Evolutionary conservation across 2,329 filamentous ascomycete species (phyloP), one percentile per base, ranked within the genome.

Genomic region (Stemphylium lycopersici): DNA sequence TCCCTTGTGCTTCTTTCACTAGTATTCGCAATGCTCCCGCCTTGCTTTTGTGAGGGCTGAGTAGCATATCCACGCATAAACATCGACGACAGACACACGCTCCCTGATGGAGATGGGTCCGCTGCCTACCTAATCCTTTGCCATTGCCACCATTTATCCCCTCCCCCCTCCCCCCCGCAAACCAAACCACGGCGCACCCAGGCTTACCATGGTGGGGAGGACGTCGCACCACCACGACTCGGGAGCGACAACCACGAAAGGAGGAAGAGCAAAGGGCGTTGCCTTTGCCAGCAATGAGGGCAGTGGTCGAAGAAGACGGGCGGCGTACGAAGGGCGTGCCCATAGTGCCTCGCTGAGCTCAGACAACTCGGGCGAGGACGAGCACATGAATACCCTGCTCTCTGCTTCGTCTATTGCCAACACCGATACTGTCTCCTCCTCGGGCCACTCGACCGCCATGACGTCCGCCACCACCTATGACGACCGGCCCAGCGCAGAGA

Each of bases 391-490:
- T 48, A 67, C 66, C 12, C 63, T 70, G 45, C 63, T 69, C 32
- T 72, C 70, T 6, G 69, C 70, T 37, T 69, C 68, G n/a, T 72
- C 69, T 6, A 58, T 68, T 5, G 67, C 57, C 15, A 63, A 66
- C 43, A 62, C 62, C 18, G 67, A 68, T 51, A 64, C 68, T 10
- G 59, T 68, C n/a, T 68, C 71, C 12, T 69, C 69, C 31, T 68
- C 62, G 4, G 68, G 55, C 42, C 53, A 68, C 36, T 74, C 71
- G 50, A 74, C 72, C 11, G 68, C 72, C 47, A 67, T 70, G 62
- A 74, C 71, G 5, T 72, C 72, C 16, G 61, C 67, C 33, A 72
- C 68, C 59, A 68, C 65, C 20, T 58, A 64, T 45, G 68, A 71
- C 39, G 68, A 71, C 49, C 50, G 55, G 15, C 62, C 63, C 24